phyloP scores from a whole-genome alignment of 257 asterid genomes.

The Plantago ovata region DNA sequence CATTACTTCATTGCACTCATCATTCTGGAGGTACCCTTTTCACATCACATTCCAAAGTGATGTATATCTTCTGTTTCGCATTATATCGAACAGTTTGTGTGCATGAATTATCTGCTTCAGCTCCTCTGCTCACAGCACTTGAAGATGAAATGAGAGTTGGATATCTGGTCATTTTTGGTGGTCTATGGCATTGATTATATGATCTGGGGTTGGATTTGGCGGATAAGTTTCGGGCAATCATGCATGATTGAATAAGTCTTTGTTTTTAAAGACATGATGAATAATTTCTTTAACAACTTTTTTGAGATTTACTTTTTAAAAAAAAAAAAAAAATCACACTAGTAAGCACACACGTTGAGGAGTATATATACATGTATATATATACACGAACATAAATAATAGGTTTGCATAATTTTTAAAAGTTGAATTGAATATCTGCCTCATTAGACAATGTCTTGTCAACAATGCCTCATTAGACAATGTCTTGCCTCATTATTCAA shows the following conservation, averaged over 20 bases:
- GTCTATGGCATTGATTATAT: conserved; percentile 33
- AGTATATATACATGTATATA: no score
- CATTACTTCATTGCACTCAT: conserved; percentile 34
- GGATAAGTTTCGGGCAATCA: conserved; percentile 43
- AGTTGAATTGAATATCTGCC: no score
- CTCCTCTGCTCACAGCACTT: conserved; percentile 44
- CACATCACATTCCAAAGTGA: conserved; percentile 70
- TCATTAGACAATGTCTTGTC: no score
- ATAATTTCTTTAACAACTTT: no score
- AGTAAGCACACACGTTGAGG: no score
- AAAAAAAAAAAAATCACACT: no score
- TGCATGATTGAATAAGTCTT: conserved; percentile 60
- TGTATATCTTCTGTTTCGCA: conserved; percentile 39
- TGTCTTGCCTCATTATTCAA: no score
- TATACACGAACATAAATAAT: no score
- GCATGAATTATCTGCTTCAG: conserved; percentile 32
- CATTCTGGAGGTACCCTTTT: conserved; percentile 64
- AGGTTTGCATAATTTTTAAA: no score
- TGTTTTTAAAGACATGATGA: conserved; percentile 29
- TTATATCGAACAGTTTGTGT: conserved; percentile 59
- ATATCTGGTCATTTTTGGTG: conserved; percentile 35
- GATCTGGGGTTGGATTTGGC: conserved; percentile 66
- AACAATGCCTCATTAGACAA: no score
- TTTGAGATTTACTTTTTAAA: no score
- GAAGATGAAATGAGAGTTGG: conserved; percentile 50